Evolutionary conservation across 129 eudicot species (phyloP).

Genomic region (Erigeron canadensis): DNA sequence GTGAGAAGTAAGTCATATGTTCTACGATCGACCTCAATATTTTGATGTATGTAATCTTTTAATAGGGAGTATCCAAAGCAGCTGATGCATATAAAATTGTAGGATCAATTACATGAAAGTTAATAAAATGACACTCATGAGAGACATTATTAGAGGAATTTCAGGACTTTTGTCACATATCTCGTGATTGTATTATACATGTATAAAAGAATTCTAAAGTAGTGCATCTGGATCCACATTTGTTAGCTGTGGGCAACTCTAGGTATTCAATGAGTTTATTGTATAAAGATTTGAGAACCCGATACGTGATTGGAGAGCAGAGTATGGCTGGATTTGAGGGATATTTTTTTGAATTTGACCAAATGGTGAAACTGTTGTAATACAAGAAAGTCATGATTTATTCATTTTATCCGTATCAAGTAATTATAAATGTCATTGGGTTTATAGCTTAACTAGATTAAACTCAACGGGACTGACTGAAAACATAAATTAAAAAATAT

Average conservation of each 20-base stretch:
- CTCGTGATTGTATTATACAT: not conserved
- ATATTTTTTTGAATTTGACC: conserved; percentile 21
- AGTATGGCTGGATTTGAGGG: conserved; percentile 13
- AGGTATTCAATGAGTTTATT: conserved; percentile 14
- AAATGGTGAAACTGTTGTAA: not conserved
- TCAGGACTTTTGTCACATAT: not conserved
- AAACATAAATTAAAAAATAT: too few species aligned
- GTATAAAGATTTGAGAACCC: conserved; percentile 14
- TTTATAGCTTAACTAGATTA: too few species aligned
- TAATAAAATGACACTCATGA: not conserved
- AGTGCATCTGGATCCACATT: not conserved
- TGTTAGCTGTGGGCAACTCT: not conserved
- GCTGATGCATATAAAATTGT: too few species aligned
- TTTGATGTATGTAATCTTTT: too few species aligned
- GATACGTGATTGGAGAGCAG: conserved; percentile 15
- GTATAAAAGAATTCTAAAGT: not conserved
- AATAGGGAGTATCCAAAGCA: too few species aligned
- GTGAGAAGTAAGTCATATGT: too few species aligned
- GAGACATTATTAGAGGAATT: not conserved
- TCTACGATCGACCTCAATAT: too few species aligned
- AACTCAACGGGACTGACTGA: too few species aligned
- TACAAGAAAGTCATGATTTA: conserved; percentile 11
- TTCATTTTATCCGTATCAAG: not conserved
- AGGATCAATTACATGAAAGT: too few species aligned
- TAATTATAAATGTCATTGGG: too few species aligned